A percentile compares a stretch with the other conserved stretches of the same genome.
These are phyloP conservation scores for Talaromyces nanjingensis DNA, from an alignment of 495 filamentous ascomycete genomes.

Conservation along the genomic window DNA sequence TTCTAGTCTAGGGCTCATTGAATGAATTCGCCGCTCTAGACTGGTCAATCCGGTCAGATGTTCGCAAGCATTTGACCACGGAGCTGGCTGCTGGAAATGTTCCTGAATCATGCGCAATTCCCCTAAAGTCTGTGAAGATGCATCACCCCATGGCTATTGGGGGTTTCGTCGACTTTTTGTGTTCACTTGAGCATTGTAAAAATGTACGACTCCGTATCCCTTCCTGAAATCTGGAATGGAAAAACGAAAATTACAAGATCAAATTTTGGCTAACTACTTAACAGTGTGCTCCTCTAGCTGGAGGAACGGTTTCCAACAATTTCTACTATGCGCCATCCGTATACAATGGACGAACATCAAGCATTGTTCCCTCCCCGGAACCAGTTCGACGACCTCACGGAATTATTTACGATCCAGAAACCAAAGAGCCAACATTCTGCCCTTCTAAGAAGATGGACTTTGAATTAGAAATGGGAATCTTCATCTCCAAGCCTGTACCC, in stretches of 20 bases:
- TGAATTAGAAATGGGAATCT: slow-evolving; percentile 75
- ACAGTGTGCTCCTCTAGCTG: slow-evolving; percentile 14
- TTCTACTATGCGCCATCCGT: slow-evolving; percentile 49
- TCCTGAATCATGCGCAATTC: slow-evolving; percentile 39
- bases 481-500: slow-evolving; percentile 47
- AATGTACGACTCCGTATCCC: slow-evolving; percentile 13
- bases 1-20: not conserved
- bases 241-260: not conserved
- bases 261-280: not conserved
- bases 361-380: slow-evolving; percentile 65
- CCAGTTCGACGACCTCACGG: slow-evolving; percentile 63
- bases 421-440: slow-evolving; percentile 31
- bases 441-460: slow-evolving; percentile 62
- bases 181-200: slow-evolving; percentile 27
- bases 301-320: slow-evolving; percentile 21
- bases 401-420: slow-evolving; percentile 50
- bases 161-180: slow-evolving; percentile 83
- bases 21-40: slow-evolving; percentile 3
- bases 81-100: slow-evolving; percentile 47
- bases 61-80: slow-evolving; percentile 46
- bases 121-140: slow-evolving; percentile 51
- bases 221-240: not conserved
- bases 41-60: slow-evolving; percentile 10
- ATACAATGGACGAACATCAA: slow-evolving; percentile 54
- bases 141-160: slow-evolving; percentile 73